Evolutionary conservation across 2,329 filamentous ascomycete genomes (phyloP), one percentile per base, ranked within the genome.

Genomic region (Colletotrichum graminicola): DNA sequence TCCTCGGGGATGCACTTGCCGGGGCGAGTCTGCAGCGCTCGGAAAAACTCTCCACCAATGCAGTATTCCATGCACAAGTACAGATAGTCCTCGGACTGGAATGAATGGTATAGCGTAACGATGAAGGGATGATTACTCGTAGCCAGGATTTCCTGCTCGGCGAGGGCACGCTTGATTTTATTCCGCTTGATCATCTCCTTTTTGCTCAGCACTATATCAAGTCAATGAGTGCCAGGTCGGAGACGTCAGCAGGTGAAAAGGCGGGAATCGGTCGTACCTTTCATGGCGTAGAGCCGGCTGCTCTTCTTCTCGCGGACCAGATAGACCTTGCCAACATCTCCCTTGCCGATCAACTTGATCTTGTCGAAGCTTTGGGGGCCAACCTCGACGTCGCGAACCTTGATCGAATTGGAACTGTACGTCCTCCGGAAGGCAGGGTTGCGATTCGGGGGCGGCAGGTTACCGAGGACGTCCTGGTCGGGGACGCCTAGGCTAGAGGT

Each of bases 61-160:
- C 96, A 99, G 80, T 99, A 99, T 82, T 99, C 96, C 96, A 99
- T 99, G 81, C 96, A 99, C n/a, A 99, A 88, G 80, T 99, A 99
- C 52, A 99, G 88, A 82, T 98, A 95, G 76, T 99, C 96, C 80
- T 99, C 96, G 1, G 96, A 99, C 82, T 99, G 96, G 87, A 99
- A 99, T 0, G 95, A 98, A 83, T 99, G 96, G 81, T 98, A 99
- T 3, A 99, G 87, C 0, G 96, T 99, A 74, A 99, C 96, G 79
- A 99, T 99, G 82, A 99, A 99, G 0, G 96, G 96, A 78, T 99
- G 96, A 77, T 99, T 99, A 86, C 95, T 98, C 52, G 96, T 99
- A 11, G 96, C 96, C 65, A 99, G 86, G 75, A 99, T 99, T 82
- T 99, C 96, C 80, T 98, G 96, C 83, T 99, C 96, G 47, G 96